Evolutionary conservation across 495 filamentous ascomycete species (phyloP), one percentile per base, ranked within the genome.

Genomic region (Aspergillus diversus): DNA sequence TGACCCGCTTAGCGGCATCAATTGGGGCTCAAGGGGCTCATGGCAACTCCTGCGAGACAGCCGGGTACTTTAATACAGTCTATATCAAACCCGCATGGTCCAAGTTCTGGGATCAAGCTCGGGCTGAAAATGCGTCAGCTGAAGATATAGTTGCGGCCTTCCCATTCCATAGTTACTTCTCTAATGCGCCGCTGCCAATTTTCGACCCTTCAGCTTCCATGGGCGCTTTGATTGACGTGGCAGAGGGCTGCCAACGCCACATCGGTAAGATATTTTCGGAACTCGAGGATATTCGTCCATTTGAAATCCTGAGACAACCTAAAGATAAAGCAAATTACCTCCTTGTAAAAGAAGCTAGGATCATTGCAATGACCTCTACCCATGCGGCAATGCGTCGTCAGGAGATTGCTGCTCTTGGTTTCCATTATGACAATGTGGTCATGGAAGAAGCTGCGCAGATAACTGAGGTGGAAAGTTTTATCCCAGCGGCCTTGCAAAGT

Each of bases 401-500:
- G 63, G 95, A 98, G 69, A 99, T 99, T 68, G 89, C 92, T 0
- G 83, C 86, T 17, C 82, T 97, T 49, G 96, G 95, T 6, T 98
- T 99, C 81, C 90, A 92, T 65, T 99, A 98, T 67, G 93, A 98
- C 76, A 98, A 97, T 66, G 90, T 99, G 13, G 82, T 99, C 55
- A 97, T 99, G 94, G 95, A 99, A 83, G 95, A 99, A 79, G 93
- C 95, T 3, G 95, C 95, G 21, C 95, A 99, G 67, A 96, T 98
- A 70, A 98, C 96, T 9, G 95, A 99, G 71, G 90, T 97, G 48
- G 96, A 98, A 70, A 96, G 91, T 69, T 97, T 99, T 76, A 93
- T 98, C 57, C 95, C 95, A 17, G 77, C 96, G 7, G 91, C 92
- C 39, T 82, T 99, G 69, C 95, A 99, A 71, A 91, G 91, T 47